Conservation (phyloP, 2,329 filamentous ascomycete species). For the Xylariaceae sp. region DNA sequence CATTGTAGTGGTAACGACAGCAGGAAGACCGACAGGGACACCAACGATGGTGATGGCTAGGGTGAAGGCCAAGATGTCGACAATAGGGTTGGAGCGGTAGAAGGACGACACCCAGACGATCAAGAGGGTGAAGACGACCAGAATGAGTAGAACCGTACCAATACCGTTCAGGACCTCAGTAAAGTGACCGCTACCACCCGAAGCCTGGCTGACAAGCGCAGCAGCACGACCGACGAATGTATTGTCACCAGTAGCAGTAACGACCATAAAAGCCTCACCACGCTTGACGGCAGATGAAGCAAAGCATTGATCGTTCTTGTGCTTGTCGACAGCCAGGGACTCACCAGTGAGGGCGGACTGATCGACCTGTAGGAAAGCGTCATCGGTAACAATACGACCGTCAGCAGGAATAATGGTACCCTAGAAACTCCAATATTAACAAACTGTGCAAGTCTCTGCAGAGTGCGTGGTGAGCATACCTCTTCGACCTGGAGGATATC, state of each 20-base stretch:
- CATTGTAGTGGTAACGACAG: conserved; percentile 94
- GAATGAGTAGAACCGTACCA: conserved; percentile 77
- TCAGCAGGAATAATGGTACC: conserved; percentile 92
- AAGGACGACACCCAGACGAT: conserved; percentile 87
- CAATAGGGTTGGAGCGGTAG: conserved; percentile 84
- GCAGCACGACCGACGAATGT: conserved; percentile 90
- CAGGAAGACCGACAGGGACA: conserved; percentile 90
- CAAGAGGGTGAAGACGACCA: conserved; percentile 81
- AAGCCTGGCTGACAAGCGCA: conserved; percentile 80
- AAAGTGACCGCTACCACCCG: conserved; percentile 80
- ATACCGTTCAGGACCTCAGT: conserved; percentile 90
- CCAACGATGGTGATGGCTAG: conserved; percentile 89
- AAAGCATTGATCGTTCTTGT: conserved; percentile 80
- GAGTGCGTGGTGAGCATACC: conserved; percentile 26
- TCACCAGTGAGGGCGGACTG: conserved; percentile 92
- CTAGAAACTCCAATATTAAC: conserved; percentile 38
- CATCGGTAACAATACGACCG: conserved; percentile 82
- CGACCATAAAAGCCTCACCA: conserved; percentile 82
- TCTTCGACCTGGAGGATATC: conserved; percentile 91
- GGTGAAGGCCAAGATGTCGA: conserved; percentile 81
- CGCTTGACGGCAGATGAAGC: conserved; percentile 89
- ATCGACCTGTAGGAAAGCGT: conserved; percentile 86
- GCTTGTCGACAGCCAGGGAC: conserved; percentile 89
- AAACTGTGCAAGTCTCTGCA: no score
- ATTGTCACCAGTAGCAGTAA: conserved; percentile 85